phyloP scores from a whole-genome alignment of 768 basidiomycete genomes.

The Ephemerocybe angulata region DNA sequence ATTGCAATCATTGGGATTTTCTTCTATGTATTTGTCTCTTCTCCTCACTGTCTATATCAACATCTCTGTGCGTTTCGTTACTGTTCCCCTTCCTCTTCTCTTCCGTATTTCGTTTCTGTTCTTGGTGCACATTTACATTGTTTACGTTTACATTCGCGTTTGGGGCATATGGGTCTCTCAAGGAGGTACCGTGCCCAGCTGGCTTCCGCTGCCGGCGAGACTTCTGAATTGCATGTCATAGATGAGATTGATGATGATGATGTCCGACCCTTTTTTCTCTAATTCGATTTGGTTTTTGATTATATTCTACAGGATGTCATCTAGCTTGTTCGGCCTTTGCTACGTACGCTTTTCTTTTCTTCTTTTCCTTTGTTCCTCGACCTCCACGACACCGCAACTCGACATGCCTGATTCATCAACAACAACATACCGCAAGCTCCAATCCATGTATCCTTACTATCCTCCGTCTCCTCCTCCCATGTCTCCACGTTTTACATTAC shows the following conservation, averaged over 20 bases:
- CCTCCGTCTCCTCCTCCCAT: no score
- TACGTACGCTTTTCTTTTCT: no score
- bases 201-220: neutral
- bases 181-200: neutral
- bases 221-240: slow-evolving; percentile 3
- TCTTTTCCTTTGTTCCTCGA: no score
- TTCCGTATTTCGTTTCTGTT: neutral
- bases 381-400: no score
- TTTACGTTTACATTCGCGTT: neutral
- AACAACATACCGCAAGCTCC: no score
- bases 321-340: no score
- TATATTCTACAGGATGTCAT: neutral
- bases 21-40: neutral
- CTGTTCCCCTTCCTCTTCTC: no score
- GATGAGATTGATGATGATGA: neutral
- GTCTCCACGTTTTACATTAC: no score
- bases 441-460: no score
- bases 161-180: neutral
- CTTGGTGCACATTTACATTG: neutral
- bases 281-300: neutral
- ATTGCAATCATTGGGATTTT: neutral
- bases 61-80: no score
- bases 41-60: no score
- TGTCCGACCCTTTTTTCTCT: neutral
- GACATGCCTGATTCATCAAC: no score